Conservation (phyloP, 768 basidiomycete genomes). For the Gymnopilus dilepis region DNA sequence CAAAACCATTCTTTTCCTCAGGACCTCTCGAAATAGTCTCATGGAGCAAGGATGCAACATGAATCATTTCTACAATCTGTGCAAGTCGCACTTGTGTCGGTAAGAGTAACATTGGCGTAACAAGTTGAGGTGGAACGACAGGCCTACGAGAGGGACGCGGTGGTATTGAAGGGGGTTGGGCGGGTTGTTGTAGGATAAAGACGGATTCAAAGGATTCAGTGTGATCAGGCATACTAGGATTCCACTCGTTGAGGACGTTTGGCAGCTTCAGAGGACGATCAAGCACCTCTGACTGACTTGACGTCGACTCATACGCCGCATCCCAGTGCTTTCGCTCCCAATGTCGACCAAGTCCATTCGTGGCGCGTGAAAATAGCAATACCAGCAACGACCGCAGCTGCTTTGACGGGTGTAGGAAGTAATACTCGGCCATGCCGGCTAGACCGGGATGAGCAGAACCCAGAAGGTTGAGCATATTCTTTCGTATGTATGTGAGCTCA, state of each 20-base stretch:
- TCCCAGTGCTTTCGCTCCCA: constrained; percentile 69
- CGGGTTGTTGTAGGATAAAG: constrained; percentile 53
- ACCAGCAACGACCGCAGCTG: constrained; percentile 91
- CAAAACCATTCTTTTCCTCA: constrained; percentile 68
- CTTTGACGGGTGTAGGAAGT: constrained; percentile 88
- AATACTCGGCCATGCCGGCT: constrained; percentile 87
- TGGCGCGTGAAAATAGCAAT: constrained; percentile 88
- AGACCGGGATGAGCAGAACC: constrained; percentile 91
- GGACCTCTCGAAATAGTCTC: constrained; percentile 87
- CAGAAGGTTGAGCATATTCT: constrained; percentile 75
- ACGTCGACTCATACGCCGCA: constrained; percentile 60
- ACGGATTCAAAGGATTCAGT: constrained; percentile 69
- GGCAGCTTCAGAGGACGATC: constrained; percentile 80
- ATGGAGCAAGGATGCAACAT: constrained; percentile 92
- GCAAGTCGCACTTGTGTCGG: constrained; percentile 93
- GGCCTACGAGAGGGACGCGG: constrained; percentile 26
- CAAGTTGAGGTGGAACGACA: constrained; percentile 28
- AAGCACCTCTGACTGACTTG: constrained; percentile 61
- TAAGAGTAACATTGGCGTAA: constrained; percentile 54
- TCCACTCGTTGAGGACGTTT: constrained; percentile 90
- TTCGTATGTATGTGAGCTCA: constrained; percentile 75
- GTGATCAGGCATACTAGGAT: constrained; percentile 84
- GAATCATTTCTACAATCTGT: constrained; percentile 98
- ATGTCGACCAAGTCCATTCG: constrained; percentile 81
- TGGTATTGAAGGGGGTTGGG: constrained; percentile 37